Conservation (phyloP, 306 rosid species). For the Prinsepia uniflora region DNA sequence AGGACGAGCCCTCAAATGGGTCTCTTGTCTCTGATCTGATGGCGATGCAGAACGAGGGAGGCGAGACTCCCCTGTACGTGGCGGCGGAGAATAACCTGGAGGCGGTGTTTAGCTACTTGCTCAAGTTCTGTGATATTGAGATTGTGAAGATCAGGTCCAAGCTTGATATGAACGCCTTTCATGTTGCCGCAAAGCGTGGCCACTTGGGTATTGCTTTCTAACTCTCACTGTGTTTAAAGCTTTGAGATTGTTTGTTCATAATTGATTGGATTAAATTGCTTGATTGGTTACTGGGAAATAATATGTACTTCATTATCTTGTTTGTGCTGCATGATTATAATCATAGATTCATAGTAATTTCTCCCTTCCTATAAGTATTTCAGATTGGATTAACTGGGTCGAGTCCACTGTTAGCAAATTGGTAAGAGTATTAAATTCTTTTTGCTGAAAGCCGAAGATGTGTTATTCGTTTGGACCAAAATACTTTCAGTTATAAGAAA, state of each 20-base stretch:
- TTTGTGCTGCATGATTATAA: neutral
- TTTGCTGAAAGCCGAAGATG: conserved; percentile 1
- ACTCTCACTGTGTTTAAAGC: conserved; percentile 1
- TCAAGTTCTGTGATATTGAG: conserved; percentile 44
- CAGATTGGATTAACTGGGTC: neutral
- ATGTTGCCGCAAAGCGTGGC: conserved; percentile 83
- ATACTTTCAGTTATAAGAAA: neutral
- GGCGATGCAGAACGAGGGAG: conserved; percentile 78
- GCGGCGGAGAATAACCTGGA: conserved; percentile 62
- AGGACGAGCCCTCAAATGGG: conserved; percentile 45
- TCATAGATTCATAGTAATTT: neutral
- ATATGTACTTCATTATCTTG: neutral
- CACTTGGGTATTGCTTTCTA: conserved; percentile 52
- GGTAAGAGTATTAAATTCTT: neutral
- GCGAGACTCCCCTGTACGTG: conserved; percentile 66
- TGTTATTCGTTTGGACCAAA: neutral
- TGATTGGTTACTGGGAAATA: neutral
- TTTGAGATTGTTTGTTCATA: neutral
- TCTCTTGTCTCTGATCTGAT: conserved; percentile 53
- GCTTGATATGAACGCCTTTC: conserved; percentile 79
- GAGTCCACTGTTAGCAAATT: no score
- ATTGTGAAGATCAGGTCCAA: conserved; percentile 73
- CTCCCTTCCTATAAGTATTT: neutral
- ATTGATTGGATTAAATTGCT: neutral
- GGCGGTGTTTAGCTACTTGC: conserved; percentile 59